Percentiles rank a stretch among this genome's conserved stretches.
Evolutionary conservation across 129 eudicot genomes (phyloP).

Genomic region (Chrysanthemum makinoi): DNA sequence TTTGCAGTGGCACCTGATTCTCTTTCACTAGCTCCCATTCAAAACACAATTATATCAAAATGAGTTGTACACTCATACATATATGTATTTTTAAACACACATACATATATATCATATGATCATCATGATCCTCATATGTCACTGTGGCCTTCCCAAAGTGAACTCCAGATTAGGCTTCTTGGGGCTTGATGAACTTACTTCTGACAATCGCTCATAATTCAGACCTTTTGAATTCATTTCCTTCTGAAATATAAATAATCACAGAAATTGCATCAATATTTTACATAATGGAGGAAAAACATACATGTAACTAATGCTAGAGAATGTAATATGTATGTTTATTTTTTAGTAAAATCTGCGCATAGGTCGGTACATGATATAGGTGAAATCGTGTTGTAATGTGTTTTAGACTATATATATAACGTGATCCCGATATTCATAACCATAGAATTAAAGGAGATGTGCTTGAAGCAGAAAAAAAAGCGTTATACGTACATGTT

Average conservation of each 20-base stretch:
- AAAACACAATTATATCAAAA: constrained; percentile 60
- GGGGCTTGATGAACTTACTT: constrained; percentile 71
- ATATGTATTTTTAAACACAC: background rate
- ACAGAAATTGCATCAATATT: constrained; percentile 18
- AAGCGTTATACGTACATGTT: too few species aligned
- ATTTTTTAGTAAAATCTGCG: too few species aligned
- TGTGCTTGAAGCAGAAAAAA: too few species aligned
- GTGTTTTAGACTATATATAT: too few species aligned
- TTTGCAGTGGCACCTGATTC: constrained; percentile 76
- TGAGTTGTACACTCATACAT: constrained; percentile 42
- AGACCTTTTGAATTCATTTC: constrained; percentile 64
- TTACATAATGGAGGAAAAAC: constrained; percentile 7
- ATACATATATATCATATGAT: constrained; percentile 16
- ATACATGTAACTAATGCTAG: constrained; percentile 4
- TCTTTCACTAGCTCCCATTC: constrained; percentile 56
- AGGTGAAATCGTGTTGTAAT: too few species aligned
- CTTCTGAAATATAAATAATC: constrained; percentile 43
- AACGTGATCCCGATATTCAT: too few species aligned
- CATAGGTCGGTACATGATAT: too few species aligned
- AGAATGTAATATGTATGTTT: background rate
- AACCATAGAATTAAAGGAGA: too few species aligned
- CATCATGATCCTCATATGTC: constrained; percentile 18
- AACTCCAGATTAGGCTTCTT: constrained; percentile 89
- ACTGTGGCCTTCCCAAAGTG: constrained; percentile 84
- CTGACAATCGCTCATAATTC: constrained; percentile 75